A percentile compares a stretch with the other conserved stretches of the same genome.
Evolutionary conservation across 2,329 filamentous ascomycete species (phyloP).

Genomic region (Gaeumannomyces tritici): DNA sequence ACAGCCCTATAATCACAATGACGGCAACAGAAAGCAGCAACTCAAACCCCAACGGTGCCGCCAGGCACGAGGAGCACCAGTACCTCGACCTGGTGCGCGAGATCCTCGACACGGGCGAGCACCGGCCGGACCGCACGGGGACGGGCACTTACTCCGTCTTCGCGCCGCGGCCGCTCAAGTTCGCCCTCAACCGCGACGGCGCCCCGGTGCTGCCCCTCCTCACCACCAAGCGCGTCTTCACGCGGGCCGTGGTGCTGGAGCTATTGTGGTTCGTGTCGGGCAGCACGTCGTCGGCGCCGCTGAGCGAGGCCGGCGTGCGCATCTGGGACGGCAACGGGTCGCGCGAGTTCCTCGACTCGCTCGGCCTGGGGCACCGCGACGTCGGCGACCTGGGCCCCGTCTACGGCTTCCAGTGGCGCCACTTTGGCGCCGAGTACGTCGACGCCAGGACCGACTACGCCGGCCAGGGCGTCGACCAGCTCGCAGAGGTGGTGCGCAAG

Average conservation of each 20-base stretch:
- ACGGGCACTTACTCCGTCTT: slow-evolving; percentile 89
- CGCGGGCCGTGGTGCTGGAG: slow-evolving; percentile 80
- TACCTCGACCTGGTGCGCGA: slow-evolving; percentile 84
- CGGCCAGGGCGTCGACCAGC: slow-evolving; percentile 84
- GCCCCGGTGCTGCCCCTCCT: slow-evolving; percentile 71
- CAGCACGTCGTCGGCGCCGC: slow-evolving; percentile 66
- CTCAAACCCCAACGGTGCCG: not conserved
- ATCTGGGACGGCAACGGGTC: slow-evolving; percentile 99
- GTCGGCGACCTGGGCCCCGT: slow-evolving; percentile 89
- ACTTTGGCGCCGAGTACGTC: slow-evolving; percentile 87
- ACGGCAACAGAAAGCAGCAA: not conserved
- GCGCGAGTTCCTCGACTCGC: slow-evolving; percentile 77
- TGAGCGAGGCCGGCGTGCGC: slow-evolving; percentile 75
- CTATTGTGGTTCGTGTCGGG: slow-evolving; percentile 93
- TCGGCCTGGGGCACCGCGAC: slow-evolving; percentile 71
- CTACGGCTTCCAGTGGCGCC: slow-evolving; percentile 98
- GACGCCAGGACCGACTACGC: slow-evolving; percentile 74
- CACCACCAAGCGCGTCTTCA: slow-evolving; percentile 94
- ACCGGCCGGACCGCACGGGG: slow-evolving; percentile 86
- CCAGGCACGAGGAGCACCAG: slow-evolving; percentile 76
- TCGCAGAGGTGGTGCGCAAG: slow-evolving; percentile 83
- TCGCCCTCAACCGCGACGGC: slow-evolving; percentile 60
- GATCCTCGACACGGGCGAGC: slow-evolving; percentile 75
- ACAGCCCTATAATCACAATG: not conserved
- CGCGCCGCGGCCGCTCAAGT: slow-evolving; percentile 77